A percentile compares a stretch with the other conserved stretches of the same genome.
Conservation (phyloP, 345 rosid genomes). For the Linum usitatissimum region DNA sequence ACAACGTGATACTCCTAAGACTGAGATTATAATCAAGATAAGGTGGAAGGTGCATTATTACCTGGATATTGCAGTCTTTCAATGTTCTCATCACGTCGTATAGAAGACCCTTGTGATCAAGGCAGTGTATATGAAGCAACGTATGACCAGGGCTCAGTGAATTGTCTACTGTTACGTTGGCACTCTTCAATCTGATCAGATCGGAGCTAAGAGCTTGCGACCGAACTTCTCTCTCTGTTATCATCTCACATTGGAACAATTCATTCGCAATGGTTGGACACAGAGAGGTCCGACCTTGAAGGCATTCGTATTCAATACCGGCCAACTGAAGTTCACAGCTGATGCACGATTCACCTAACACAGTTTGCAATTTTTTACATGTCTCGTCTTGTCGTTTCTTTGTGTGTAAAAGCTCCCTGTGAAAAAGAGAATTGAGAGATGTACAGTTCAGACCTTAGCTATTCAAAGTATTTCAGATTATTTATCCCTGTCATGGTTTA, state of each 20-base stretch:
- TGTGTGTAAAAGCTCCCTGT: slow-evolving; percentile 69
- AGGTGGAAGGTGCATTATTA: slow-evolving; percentile 11
- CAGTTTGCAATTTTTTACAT: slow-evolving; percentile 44
- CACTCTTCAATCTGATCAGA: slow-evolving; percentile 43
- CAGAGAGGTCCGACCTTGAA: slow-evolving; percentile 43
- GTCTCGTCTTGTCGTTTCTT: slow-evolving; percentile 47
- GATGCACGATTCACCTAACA: slow-evolving; percentile 63
- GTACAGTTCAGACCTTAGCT: slow-evolving; percentile 7
- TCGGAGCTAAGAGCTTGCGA: slow-evolving; percentile 55
- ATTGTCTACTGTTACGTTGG: slow-evolving; percentile 50
- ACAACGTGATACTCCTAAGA: too few relatives aligned
- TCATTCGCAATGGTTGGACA: slow-evolving; percentile 49
- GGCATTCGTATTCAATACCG: slow-evolving; percentile 53
- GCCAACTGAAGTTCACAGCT: slow-evolving; percentile 68
- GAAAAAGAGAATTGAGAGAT: neutral
- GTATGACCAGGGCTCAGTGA: slow-evolving; percentile 68
- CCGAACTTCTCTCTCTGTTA: slow-evolving; percentile 38
- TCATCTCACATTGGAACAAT: slow-evolving; percentile 36
- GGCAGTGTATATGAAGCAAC: slow-evolving; percentile 56
- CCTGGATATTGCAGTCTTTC: slow-evolving; percentile 75
- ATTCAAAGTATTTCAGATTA: neutral
- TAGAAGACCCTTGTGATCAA: slow-evolving; percentile 70
- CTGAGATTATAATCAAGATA: neutral
- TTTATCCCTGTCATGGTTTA: neutral
- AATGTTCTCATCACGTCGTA: slow-evolving; percentile 71